phyloP scores from a whole-genome alignment of 192 early-diverging fungal species.

The Kappamyces sp. region DNA sequence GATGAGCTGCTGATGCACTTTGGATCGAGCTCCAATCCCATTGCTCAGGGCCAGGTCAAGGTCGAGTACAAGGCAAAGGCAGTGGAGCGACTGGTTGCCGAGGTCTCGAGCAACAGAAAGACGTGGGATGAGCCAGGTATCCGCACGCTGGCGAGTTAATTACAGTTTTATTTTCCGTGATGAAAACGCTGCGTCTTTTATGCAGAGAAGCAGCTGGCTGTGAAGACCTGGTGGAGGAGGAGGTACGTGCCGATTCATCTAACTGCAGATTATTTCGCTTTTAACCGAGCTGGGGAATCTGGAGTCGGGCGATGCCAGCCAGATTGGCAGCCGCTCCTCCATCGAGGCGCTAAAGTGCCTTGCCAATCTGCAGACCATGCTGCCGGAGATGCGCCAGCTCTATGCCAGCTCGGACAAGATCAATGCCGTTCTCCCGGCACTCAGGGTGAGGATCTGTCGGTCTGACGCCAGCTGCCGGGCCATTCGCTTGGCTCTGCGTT shows the following conservation, averaged over 20 bases:
- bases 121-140: too few species aligned
- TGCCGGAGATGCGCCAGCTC: neutral
- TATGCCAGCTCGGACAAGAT: neutral
- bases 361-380: slow-evolving; percentile 4
- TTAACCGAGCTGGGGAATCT: too few species aligned
- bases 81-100: too few species aligned
- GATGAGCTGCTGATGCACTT: too few species aligned
- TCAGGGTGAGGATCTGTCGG: neutral
- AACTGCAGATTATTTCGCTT: too few species aligned
- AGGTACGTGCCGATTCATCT: neutral
- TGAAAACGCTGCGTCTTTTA: slow-evolving; percentile 1
- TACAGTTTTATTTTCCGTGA: slow-evolving; percentile 1
- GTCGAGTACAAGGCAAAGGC: too few species aligned
- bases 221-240: slow-evolving; percentile 4
- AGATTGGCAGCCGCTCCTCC: neutral
- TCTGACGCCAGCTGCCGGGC: neutral
- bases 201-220: slow-evolving; percentile 7
- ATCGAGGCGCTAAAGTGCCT: slow-evolving; percentile 15
- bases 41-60: too few species aligned
- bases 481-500: neutral
- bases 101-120: too few species aligned
- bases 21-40: too few species aligned
- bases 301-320: slow-evolving; percentile 1
- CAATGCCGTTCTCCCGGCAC: neutral
- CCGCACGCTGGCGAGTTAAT: neutral